A percentile compares a stretch with the other conserved stretches of the same genome.
Conservation (phyloP, 257 asterid species). For the Solanum sparsipilum region DNA sequence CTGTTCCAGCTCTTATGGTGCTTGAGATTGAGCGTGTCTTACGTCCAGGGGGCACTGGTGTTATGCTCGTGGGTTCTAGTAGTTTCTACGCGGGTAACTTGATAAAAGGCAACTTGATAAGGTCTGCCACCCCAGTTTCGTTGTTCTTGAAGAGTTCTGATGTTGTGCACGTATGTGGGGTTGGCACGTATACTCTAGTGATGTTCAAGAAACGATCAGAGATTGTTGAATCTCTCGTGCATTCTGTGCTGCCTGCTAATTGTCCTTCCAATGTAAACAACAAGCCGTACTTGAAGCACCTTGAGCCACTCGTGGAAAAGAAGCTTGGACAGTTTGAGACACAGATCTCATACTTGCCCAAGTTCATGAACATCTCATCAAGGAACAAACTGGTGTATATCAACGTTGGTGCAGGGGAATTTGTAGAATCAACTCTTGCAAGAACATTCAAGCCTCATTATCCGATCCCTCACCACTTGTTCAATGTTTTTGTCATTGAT, state of each 20-base stretch:
- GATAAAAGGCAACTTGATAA: conserved; percentile 27
- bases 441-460: conserved; percentile 36
- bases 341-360: conserved; percentile 43
- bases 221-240: conserved; percentile 30
- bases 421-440: conserved; percentile 27
- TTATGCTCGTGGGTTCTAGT: conserved; percentile 46
- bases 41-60: conserved; percentile 73
- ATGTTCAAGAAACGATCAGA: conserved; percentile 54
- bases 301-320: conserved; percentile 44
- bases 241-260: conserved; percentile 36
- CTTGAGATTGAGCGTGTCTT: conserved; percentile 82
- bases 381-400: conserved; percentile 61
- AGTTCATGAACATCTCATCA: conserved; percentile 56
- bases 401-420: conserved; percentile 67
- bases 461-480: conserved; percentile 27
- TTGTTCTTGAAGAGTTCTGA: conserved; percentile 60
- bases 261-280: conserved; percentile 58
- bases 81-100: conserved; percentile 33
- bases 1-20: conserved; percentile 63
- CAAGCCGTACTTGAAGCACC: conserved; percentile 41
- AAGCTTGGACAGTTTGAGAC: background rate
- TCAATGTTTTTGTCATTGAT: conserved; percentile 57
- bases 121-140: conserved; percentile 31
- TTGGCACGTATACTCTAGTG: conserved; percentile 38
- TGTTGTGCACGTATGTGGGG: conserved; percentile 39